Percentiles rank a stretch among this genome's conserved stretches.
Conservation (phyloP, 2,329 filamentous ascomycete species). For the Fusarium drepaniforme region DNA sequence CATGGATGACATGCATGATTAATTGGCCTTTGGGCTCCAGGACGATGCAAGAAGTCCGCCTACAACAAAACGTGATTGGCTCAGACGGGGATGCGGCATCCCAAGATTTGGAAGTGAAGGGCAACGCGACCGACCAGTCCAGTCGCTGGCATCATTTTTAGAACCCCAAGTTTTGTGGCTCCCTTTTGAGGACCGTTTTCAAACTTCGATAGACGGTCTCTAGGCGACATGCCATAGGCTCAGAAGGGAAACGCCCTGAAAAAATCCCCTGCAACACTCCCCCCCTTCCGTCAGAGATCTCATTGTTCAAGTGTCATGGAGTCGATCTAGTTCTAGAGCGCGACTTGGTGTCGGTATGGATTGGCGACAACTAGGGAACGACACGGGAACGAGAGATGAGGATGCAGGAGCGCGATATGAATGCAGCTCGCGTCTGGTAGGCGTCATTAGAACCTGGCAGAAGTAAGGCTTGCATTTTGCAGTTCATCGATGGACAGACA, state of each 20-base stretch:
- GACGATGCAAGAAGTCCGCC: constrained; percentile 22
- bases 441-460: constrained; percentile 9
- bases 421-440: constrained; percentile 27
- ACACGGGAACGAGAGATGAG: constrained; percentile 32
- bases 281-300: constrained; percentile 21
- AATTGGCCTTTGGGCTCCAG: constrained; percentile 35
- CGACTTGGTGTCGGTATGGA: constrained; percentile 26
- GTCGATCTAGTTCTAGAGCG: constrained; percentile 23
- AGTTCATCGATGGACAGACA: constrained; percentile 29
- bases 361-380: constrained; percentile 26
- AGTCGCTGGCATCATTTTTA: constrained; percentile 19
- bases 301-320: constrained; percentile 1
- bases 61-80: constrained; percentile 34
- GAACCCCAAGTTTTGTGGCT: constrained; percentile 13
- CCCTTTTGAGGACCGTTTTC: neutral
- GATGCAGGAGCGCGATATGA: constrained; percentile 6
- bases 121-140: constrained; percentile 21
- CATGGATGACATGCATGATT: constrained; percentile 45
- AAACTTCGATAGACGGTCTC: constrained; percentile 17
- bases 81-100: constrained; percentile 23
- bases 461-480: constrained; percentile 6
- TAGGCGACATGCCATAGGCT: constrained; percentile 20
- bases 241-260: constrained; percentile 21
- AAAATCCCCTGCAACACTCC: constrained; percentile 22
- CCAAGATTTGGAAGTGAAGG: constrained; percentile 28